Evolutionary conservation across 495 filamentous ascomycete species (phyloP).

Genomic region (Aspergillus homomorphus): DNA sequence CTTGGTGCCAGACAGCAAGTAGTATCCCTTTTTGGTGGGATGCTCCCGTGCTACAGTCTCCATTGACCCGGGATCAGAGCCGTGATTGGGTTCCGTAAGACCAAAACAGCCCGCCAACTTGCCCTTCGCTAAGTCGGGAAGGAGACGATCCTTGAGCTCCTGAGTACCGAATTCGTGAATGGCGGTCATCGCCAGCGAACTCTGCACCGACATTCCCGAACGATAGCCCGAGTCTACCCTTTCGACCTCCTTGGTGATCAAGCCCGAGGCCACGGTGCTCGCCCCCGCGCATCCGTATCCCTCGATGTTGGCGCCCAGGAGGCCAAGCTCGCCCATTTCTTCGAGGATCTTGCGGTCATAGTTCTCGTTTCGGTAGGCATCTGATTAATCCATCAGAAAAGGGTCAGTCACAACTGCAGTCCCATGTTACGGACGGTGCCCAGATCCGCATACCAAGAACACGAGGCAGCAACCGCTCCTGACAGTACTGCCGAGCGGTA

Average conservation of each 20-base stretch:
- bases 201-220: conserved; percentile 94
- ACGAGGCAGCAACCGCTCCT: conserved; percentile 79
- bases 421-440: neutral
- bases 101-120: conserved; percentile 89
- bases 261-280: conserved; percentile 82
- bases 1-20: conserved; percentile 79
- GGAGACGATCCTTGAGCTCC: conserved; percentile 85
- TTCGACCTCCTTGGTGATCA: conserved; percentile 96
- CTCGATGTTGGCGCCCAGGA: conserved; percentile 85
- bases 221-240: conserved; percentile 94
- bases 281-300: conserved; percentile 95
- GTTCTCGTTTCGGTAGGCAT: conserved; percentile 91
- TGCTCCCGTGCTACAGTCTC: conserved; percentile 84
- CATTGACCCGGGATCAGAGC: conserved; percentile 95
- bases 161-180: conserved; percentile 88
- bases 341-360: conserved; percentile 85
- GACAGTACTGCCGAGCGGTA: conserved; percentile 87
- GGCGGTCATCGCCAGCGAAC: conserved; percentile 92
- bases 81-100: conserved; percentile 95
- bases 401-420: neutral
- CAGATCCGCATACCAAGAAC: conserved; percentile 66
- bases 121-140: conserved; percentile 82
- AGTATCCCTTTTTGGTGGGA: conserved; percentile 82
- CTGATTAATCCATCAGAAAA: conserved; percentile 41
- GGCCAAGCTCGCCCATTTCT: conserved; percentile 94